Evolutionary conservation across 306 rosid species (phyloP), one percentile per base, ranked within the genome.

Genomic region (Begonia fuchsioides): DNA sequence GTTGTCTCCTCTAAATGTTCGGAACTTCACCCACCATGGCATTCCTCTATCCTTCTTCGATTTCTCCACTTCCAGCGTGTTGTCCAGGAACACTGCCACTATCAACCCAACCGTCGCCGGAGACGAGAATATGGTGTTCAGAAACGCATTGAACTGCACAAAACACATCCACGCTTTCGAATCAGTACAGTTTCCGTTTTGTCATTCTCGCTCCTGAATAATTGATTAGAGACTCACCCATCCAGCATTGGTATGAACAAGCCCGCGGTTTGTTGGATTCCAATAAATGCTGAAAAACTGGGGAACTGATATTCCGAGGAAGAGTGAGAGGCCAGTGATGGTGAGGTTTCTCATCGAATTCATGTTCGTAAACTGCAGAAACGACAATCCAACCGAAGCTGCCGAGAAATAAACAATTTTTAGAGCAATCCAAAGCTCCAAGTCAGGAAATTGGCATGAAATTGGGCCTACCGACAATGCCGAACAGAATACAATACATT

Each of bases 1-100:
- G 47, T 79, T 90, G 53, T 90, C 98, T 62, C 98, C 98, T 73
- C 81, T 67, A 14, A 90, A 90, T 0, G 92, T 72, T 71, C 95
- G 69, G 69, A 90, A 90, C 74, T 85, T 90, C 19, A 77, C 83
- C 98, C 98, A 90, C 95, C 98, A 90, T 3, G 98, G 95, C 98
- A 90, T 90, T 15, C 98, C 98, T 20, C 95, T 61, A 46, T 90
- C 97, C 55, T 79, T 90, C 77, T 81, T 84, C 0, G 95, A 79
- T 12, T 76, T 84, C 32, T 90, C 87, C 1, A 90, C 96, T 52
- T 88, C 95, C 38, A 83, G 35, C 8, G 97, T 84, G 79, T 90
- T 90, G 71, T 90, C 97, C 2, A 90, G 87, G 61, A 90, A 79
- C 59, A 84, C 95, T 6, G 94, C 97, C 10, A 84, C 95, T 0